Evolutionary conservation across 345 rosid genomes (phyloP).

Genomic region (Garcia nutans): DNA sequence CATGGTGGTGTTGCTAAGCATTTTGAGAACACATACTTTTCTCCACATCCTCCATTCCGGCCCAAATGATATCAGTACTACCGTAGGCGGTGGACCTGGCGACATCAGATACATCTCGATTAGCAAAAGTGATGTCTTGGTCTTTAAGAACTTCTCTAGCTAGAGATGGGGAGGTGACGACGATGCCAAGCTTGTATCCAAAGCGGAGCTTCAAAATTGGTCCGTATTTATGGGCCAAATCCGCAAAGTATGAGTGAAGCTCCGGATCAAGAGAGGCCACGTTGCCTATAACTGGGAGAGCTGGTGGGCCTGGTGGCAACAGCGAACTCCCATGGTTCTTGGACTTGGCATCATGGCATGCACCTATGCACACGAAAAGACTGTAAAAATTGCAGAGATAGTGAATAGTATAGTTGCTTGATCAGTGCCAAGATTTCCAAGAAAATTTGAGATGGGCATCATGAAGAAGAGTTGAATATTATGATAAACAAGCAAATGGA

Average conservation of each 20-base stretch:
- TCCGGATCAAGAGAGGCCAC: conserved; percentile 51
- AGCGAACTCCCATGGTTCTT: conserved; percentile 11
- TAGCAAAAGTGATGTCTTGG: conserved; percentile 47
- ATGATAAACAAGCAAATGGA: too few species aligned
- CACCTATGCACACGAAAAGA: conserved; percentile 19
- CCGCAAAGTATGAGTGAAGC: conserved; percentile 53
- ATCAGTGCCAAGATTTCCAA: background rate
- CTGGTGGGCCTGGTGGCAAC: conserved; percentile 48
- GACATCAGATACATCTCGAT: conserved; percentile 39
- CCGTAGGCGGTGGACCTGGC: conserved; percentile 36
- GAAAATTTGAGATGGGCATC: background rate
- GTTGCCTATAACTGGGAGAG: conserved; percentile 52
- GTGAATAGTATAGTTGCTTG: background rate
- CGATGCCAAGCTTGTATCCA: conserved; percentile 40
- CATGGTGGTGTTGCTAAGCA: conserved; percentile 51
- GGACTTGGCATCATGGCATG: background rate
- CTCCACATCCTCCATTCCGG: conserved; percentile 57
- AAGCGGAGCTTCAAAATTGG: conserved; percentile 47
- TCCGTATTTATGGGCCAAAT: conserved; percentile 40
- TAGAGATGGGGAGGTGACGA: conserved; percentile 40
- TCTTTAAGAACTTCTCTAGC: conserved; percentile 51
- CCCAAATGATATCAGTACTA: conserved; percentile 43
- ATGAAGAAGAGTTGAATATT: background rate
- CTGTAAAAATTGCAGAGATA: background rate
- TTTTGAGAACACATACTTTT: conserved; percentile 40